Percentiles rank a stretch among this genome's conserved stretches.
These are phyloP conservation scores for Lepiota venenata DNA, from an alignment of 768 basidiomycete species.

Conservation along the genomic window DNA sequence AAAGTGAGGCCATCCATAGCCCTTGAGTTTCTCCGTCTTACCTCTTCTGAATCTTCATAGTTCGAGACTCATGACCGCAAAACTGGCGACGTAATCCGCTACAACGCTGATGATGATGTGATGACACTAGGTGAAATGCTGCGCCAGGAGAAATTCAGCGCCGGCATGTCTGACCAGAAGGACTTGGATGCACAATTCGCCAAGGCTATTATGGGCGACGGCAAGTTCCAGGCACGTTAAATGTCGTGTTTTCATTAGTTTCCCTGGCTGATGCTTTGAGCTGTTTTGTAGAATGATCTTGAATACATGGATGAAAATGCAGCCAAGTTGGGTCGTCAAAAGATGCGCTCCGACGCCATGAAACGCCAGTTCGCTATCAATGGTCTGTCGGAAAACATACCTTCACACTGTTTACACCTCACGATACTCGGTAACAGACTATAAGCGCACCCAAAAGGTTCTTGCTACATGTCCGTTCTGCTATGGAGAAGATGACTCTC, in stretches of 20 bases:
- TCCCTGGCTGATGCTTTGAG: not conserved
- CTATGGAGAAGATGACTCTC: constrained; percentile 88
- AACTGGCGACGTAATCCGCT: constrained; percentile 85
- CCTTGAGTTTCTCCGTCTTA: constrained; percentile 1
- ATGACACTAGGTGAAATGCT: constrained; percentile 88
- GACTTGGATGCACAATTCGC: constrained; percentile 90
- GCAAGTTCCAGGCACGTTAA: constrained; percentile 70
- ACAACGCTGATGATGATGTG: constrained; percentile 88
- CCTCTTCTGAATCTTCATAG: constrained; percentile 28
- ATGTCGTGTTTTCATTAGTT: not conserved
- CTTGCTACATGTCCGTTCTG: constrained; percentile 85
- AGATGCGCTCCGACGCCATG: constrained; percentile 96
- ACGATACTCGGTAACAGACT: constrained; percentile 51
- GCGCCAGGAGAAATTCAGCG: constrained; percentile 88
- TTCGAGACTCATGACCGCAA: constrained; percentile 89
- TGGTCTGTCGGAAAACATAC: constrained; percentile 42
- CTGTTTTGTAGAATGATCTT: constrained; percentile 59
- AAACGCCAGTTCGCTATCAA: constrained; percentile 96
- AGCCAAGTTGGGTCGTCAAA: constrained; percentile 86
- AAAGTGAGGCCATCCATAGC: constrained; percentile 38
- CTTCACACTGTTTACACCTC: not conserved
- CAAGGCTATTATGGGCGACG: constrained; percentile 81
- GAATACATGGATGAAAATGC: constrained; percentile 98
- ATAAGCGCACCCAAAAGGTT: constrained; percentile 90
- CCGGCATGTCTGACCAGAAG: constrained; percentile 89